Evolutionary conservation across 768 basidiomycete genomes (phyloP), one percentile per base, ranked within the genome.

Genomic region (Boletellus emodensis): DNA sequence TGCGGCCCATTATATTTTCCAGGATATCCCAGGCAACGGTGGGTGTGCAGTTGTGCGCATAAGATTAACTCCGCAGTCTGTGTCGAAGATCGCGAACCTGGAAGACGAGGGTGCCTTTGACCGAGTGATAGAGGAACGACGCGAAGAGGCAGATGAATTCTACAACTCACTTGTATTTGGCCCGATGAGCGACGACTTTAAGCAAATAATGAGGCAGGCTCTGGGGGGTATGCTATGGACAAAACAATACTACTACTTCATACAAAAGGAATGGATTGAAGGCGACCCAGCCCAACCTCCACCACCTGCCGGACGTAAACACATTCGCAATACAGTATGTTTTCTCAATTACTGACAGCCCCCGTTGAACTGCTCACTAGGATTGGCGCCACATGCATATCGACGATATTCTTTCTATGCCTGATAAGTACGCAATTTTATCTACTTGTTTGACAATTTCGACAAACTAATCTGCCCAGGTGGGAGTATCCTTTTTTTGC

Each of bases 401-500:
- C 52, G 90, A 90, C 46, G 96, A 99, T 64, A 84, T 99, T 54
- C 78, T 99, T 36, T 97, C 94, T 12, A 98, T 99, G 96, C 96
- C 96, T 7, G 95, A 99, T 71, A 99, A 99, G 87, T 95, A 54
- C 18, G 78, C 70, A 15, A 15, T 24, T 48, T 34, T 12, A 5
- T 40, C 3, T 20, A 2, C 30, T 34, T 10, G 4, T 30, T 40
- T 41, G 38, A 13, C 35, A 35, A 46, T 34, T 15, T 44, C 45
- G 41, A 44, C 13, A 57, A 30, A 44, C 53, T 47, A 34, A 53
- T 40, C 43, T 42, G 5, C 20, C 24, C 46, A 90, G 86, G 67
- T 90, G 96, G 96, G 96, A 99, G 71, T 98, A 98, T 66, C 96
- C 96, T 1, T 98, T 96, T 78, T 98, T 99, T 62, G 94, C 95